phyloP scores from a whole-genome alignment of 108 stramenopile genomes.

The Skeletonema tropicum region DNA sequence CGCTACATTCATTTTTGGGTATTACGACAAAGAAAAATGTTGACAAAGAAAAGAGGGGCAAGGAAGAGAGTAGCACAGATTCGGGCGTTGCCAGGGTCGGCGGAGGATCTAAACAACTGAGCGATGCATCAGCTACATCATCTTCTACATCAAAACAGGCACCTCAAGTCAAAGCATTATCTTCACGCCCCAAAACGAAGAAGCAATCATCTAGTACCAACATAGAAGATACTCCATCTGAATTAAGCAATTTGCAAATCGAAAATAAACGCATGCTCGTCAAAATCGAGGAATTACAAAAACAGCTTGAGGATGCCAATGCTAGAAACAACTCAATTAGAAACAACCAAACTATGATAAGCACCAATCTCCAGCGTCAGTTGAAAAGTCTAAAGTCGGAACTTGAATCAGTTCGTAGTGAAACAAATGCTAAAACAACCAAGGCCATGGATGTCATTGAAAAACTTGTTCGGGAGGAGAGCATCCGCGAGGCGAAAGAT shows the following conservation, averaged over 20 bases:
- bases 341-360: conserved; percentile 83
- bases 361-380: conserved; percentile 57
- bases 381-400: conserved; percentile 31
- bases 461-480: conserved; percentile 59
- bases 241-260: conserved; percentile 1
- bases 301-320: conserved; percentile 36
- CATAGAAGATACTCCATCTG: not conserved
- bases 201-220: not conserved
- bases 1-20: conserved; percentile 26
- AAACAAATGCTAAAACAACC: conserved; percentile 2
- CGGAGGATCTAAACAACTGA: not conserved
- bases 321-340: conserved; percentile 40
- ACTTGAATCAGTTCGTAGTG: conserved; percentile 14
- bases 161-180: not conserved
- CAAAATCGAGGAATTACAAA: conserved; percentile 13
- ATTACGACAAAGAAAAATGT: conserved; percentile 7
- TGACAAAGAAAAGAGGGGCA: not conserved
- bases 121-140: not conserved
- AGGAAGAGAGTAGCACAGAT: not conserved
- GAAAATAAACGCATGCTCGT: conserved; percentile 4
- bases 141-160: not conserved
- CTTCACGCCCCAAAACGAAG: not conserved
- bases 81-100: not conserved
- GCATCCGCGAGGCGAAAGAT: conserved; percentile 56
- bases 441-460: conserved; percentile 54